phyloP scores from a whole-genome alignment of 1,284 basidiomycete species.

The Coriolopsis trogii region DNA sequence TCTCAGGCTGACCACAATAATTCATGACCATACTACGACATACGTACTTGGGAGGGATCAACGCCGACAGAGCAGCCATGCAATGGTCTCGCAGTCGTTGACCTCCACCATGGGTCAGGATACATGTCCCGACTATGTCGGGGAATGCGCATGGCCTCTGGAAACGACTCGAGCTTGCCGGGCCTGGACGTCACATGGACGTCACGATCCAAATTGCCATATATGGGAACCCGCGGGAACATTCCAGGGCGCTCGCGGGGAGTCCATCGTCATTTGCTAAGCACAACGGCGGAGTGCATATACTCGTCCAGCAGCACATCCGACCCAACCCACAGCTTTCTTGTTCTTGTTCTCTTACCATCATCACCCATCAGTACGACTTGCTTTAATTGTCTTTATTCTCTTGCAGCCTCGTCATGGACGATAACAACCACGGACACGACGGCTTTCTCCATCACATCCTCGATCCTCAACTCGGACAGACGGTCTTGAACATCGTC shows the following conservation, averaged over 20 bases:
- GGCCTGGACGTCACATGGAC: background rate
- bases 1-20: too few relatives aligned
- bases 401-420: slow-evolving; percentile 5
- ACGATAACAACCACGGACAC: slow-evolving; percentile 20
- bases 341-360: slow-evolving; percentile 19
- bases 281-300: slow-evolving; percentile 5
- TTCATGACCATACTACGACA: too few relatives aligned
- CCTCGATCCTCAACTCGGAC: slow-evolving; percentile 20
- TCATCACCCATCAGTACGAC: too few relatives aligned
- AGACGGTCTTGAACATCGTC: slow-evolving; percentile 20
- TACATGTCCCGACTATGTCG: too few relatives aligned
- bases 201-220: too few relatives aligned
- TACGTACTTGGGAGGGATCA: too few relatives aligned
- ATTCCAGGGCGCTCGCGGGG: slow-evolving; percentile 17
- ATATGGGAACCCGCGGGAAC: slow-evolving; percentile 13
- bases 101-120: too few relatives aligned
- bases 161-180: too few relatives aligned
- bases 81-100: too few relatives aligned
- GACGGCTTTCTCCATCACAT: slow-evolving; percentile 20
- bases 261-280: slow-evolving; percentile 16
- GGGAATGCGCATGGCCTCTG: too few relatives aligned
- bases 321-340: background rate
- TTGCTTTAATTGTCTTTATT: background rate
- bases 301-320: background rate
- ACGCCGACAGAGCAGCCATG: too few relatives aligned